Evolutionary conservation across 2,329 filamentous ascomycete species (phyloP), one percentile per base, ranked within the genome.

Genomic region (Ophiostoma sp.): DNA sequence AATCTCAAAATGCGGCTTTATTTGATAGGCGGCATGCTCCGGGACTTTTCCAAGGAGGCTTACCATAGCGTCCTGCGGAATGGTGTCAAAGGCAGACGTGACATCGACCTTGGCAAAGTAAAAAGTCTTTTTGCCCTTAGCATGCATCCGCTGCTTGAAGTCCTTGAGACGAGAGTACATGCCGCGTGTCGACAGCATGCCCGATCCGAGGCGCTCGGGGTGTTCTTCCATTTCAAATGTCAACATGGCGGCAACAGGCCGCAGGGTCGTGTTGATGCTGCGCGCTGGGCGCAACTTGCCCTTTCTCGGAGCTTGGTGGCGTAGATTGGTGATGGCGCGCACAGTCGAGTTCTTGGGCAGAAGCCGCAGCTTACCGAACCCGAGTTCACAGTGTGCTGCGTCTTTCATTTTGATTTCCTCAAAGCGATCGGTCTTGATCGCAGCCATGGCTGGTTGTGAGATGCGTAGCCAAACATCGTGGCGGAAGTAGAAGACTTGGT

Each of bases 91-190:
- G 77, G 95, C 97, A 1, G 93, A 90, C 79, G 93, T 89, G 25
- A 99, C 95, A 79, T 99, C 96, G 15, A 97, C 85, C 80, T 99
- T 99, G 74, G 91, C 95, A 82, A 98, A 97, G 81, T 93, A 98
- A 1, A 98, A 82, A 6, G 15, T 5, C 4, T 81, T 84, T 6
- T 79, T 78, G 9, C 79, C 78, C 0, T 82, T 45, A 1, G 81
- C 73, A 0, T 82, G 81, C 12, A 92, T 80, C 0, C 76, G 81
- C 1, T 81, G 78, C 76, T 91, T 92, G 83, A 97, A 98, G 0
- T 76, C 78, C 75, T 91, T 92, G 28, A 99, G 82, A 25, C 90
- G 90, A 15, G 85, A 83, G 77, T 96, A 94, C 57, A 99, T 90
- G 71, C 97, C 94, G 2, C 90, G 88, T 1, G 96, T 89, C 0